These are phyloP conservation scores for Aspergillus affinis DNA, from an alignment of 495 filamentous ascomycete genomes.

Conservation along the genomic window DNA sequence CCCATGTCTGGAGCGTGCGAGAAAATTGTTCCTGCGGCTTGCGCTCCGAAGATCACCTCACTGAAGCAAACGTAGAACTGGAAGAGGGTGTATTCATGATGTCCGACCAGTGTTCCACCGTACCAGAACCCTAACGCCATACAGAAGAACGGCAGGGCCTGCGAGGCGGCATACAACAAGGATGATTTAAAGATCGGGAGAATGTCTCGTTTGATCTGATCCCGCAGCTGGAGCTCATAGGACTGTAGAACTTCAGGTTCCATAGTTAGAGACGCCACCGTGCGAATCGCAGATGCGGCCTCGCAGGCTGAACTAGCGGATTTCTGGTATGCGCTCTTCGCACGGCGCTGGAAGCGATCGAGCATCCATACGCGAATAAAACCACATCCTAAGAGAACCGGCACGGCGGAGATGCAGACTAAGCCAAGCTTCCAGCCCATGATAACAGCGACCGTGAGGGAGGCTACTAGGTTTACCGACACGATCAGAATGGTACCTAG, in stretches of 20 bases:
- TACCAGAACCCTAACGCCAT: conserved; percentile 92
- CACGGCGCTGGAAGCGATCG: conserved; percentile 66
- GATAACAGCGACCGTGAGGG: conserved; percentile 61
- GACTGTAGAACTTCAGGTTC: conserved; percentile 71
- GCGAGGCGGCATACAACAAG: conserved; percentile 72
- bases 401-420: conserved; percentile 75
- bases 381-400: conserved; percentile 72
- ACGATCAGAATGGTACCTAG: conserved; percentile 79
- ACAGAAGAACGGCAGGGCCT: conserved; percentile 75
- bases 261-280: conserved; percentile 83
- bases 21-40: conserved; percentile 82
- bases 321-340: conserved; percentile 67
- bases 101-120: conserved; percentile 73
- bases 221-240: conserved; percentile 65
- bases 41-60: conserved; percentile 77
- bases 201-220: conserved; percentile 60
- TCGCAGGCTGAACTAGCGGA: conserved; percentile 86
- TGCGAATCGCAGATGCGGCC: conserved; percentile 85
- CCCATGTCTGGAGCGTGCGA: conserved; percentile 84
- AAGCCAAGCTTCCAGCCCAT: conserved; percentile 91
- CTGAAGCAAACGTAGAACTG: conserved; percentile 85
- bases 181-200: conserved; percentile 65
- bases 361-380: conserved; percentile 86
- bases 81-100: conserved; percentile 66
- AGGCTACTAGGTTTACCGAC: conserved; percentile 67